These are phyloP conservation scores for Trichoderma arundinaceum DNA, from an alignment of 2,329 filamentous ascomycete species.

Conservation along the genomic window DNA sequence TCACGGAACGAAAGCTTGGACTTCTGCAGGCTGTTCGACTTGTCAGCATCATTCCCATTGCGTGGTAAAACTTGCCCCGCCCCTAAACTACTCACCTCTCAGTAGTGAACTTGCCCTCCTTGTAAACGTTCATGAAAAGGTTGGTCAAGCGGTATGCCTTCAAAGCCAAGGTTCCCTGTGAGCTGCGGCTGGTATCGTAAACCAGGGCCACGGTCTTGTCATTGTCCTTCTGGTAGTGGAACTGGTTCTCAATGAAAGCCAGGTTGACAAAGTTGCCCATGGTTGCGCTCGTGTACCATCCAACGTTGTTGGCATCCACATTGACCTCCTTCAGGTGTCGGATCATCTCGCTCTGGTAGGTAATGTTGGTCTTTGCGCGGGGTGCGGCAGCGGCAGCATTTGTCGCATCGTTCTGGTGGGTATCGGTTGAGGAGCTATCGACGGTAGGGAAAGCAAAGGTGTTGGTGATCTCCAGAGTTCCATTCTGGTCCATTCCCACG, in stretches of 20 bases:
- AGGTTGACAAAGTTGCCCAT: conserved; percentile 98
- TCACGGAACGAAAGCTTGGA: conserved; percentile 92
- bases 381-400: conserved; percentile 85
- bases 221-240: conserved; percentile 95
- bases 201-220: conserved; percentile 87
- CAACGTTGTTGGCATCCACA: conserved; percentile 95
- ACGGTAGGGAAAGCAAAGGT: conserved; percentile 89
- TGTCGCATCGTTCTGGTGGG: conserved; percentile 76
- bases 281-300: conserved; percentile 98
- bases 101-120: conserved; percentile 96
- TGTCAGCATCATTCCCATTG: background rate
- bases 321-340: conserved; percentile 96
- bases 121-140: conserved; percentile 87
- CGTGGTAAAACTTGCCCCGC: background rate
- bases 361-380: conserved; percentile 84
- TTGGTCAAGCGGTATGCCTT: conserved; percentile 90
- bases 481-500: conserved; percentile 88
- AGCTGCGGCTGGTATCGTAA: conserved; percentile 93
- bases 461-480: conserved; percentile 89
- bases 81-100: conserved; percentile 70
- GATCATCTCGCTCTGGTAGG: conserved; percentile 97
- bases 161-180: conserved; percentile 86
- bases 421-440: conserved; percentile 73
- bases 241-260: conserved; percentile 97
- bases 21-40: conserved; percentile 77